Conservation (phyloP, 495 filamentous ascomycete genomes). For the Talaromyces liani region DNA sequence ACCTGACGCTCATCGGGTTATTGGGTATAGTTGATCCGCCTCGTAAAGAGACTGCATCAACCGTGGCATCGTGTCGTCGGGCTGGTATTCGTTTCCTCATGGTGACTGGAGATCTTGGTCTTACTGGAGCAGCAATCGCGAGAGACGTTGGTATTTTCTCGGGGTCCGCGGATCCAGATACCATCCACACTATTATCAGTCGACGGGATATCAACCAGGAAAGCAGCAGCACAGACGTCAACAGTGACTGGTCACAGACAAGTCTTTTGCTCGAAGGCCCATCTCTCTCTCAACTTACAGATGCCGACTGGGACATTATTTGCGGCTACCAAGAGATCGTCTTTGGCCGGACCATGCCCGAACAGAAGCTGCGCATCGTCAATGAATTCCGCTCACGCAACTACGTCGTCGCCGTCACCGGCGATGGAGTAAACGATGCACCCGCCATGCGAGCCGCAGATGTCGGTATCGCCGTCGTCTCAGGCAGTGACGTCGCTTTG, state of each 20-base stretch:
- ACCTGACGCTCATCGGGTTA: conserved; percentile 52
- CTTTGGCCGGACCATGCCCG: conserved; percentile 67
- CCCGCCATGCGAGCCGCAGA: conserved; percentile 48
- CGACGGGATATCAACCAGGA: background rate
- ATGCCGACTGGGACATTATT: conserved; percentile 50
- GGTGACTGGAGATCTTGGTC: conserved; percentile 63
- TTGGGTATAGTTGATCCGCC: conserved; percentile 63
- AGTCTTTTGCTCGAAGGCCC: conserved; percentile 39
- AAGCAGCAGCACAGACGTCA: background rate
- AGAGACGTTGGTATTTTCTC: conserved; percentile 59
- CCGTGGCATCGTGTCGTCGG: conserved; percentile 47
- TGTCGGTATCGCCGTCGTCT: conserved; percentile 45
- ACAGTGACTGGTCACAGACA: conserved; percentile 5
- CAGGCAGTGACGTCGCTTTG: conserved; percentile 54
- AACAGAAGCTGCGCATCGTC: conserved; percentile 71
- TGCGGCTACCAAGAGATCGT: conserved; percentile 57
- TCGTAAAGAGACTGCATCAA: conserved; percentile 54
- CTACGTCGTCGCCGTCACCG: conserved; percentile 43
- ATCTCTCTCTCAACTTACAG: conserved; percentile 49
- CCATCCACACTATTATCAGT: conserved; percentile 17
- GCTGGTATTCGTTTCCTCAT: conserved; percentile 62
- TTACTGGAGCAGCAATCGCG: conserved; percentile 64
- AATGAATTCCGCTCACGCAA: conserved; percentile 50
- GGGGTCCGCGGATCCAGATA: conserved; percentile 26
- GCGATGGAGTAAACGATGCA: conserved; percentile 54